Percentiles rank a stretch among this genome's conserved stretches.
Conservation (phyloP, 129 eudicot genomes). For the Oenanthe sinensis region DNA sequence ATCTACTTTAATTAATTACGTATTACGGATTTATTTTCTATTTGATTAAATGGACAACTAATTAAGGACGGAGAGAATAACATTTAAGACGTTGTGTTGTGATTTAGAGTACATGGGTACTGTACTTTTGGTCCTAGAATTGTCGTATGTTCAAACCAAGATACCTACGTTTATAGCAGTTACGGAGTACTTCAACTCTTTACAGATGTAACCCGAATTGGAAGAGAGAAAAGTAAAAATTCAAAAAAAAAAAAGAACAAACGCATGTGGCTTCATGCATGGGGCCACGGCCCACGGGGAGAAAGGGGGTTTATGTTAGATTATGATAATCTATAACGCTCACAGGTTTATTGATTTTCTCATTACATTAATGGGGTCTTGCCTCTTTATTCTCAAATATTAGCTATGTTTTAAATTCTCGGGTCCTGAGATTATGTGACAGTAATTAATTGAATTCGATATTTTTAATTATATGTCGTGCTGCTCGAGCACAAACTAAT, state of each 20-base stretch:
- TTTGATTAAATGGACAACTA: too few species aligned
- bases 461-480: too few species aligned
- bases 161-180: neutral
- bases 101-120: neutral
- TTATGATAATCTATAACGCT: neutral
- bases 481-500: too few species aligned
- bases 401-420: neutral
- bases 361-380: neutral
- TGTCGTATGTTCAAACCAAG: neutral
- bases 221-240: neutral
- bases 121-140: neutral
- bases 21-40: too few species aligned
- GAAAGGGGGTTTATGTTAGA: neutral
- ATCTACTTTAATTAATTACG: neutral
- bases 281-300: neutral
- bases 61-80: too few species aligned
- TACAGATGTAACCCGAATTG: neutral
- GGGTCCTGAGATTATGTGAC: neutral
- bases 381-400: conserved; percentile 5
- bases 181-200: neutral
- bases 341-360: neutral
- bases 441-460: neutral
- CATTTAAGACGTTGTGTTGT: neutral
- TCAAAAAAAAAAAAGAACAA: neutral
- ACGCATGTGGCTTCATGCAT: neutral